These are phyloP conservation scores for Xenoacremonium recifei DNA, from an alignment of 2,329 filamentous ascomycete genomes.

Conservation along the genomic window DNA sequence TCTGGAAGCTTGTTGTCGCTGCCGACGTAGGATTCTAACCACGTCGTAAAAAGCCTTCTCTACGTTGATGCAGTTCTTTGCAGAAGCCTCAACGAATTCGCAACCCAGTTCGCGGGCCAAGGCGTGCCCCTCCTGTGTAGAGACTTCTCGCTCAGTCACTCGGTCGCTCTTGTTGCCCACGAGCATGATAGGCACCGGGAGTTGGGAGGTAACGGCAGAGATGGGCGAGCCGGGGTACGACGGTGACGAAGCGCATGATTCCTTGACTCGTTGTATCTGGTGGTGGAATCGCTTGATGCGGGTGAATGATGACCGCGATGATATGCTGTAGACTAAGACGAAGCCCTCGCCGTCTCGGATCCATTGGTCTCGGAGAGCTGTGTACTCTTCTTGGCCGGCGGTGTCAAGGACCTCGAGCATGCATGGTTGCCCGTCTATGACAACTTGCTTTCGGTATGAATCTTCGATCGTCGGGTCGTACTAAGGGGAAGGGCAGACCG, in stretches of 20 bases:
- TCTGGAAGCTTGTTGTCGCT: slow-evolving; percentile 61
- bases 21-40: slow-evolving; percentile 82
- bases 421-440: slow-evolving; percentile 92
- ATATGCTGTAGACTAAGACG: slow-evolving; percentile 97
- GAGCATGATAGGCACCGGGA: slow-evolving; percentile 90
- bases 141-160: slow-evolving; percentile 93
- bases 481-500: slow-evolving; percentile 36
- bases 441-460: slow-evolving; percentile 83
- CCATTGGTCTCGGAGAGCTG: slow-evolving; percentile 94
- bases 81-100: slow-evolving; percentile 95
- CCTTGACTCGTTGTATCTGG: slow-evolving; percentile 96
- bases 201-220: slow-evolving; percentile 55
- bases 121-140: slow-evolving; percentile 91
- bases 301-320: slow-evolving; percentile 90
- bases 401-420: slow-evolving; percentile 98
- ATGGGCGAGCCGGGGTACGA: slow-evolving; percentile 76
- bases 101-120: slow-evolving; percentile 89
- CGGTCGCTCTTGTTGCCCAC: slow-evolving; percentile 98
- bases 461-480: slow-evolving; percentile 89
- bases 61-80: slow-evolving; percentile 97
- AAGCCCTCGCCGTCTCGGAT: slow-evolving; percentile 97
- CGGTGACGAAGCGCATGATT: slow-evolving; percentile 75
- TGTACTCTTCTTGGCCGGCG: slow-evolving; percentile 97
- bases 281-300: slow-evolving; percentile 95
- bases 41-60: slow-evolving; percentile 99